Base-by-base conservation (phyloP, 2,329 filamentous ascomycete genomes). In the Aspergillus pseudoterreus region DNA sequence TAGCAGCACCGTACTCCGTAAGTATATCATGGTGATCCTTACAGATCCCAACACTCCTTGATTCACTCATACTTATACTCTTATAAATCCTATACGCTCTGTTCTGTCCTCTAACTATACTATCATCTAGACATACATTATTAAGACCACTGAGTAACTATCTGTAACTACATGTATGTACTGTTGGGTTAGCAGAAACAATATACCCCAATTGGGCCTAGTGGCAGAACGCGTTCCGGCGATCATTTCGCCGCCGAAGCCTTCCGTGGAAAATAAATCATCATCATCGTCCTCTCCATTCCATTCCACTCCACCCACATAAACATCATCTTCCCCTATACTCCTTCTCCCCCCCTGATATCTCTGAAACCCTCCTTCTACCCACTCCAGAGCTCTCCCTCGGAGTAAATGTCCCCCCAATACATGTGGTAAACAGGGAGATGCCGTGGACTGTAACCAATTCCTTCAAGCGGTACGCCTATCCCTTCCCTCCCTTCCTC, bases 371-470 rank as follows among this genome's bases (percentile, higher is more conserved):
- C n/a, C 15, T 17, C 6, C 15, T 17, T 15, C 35, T 38, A 30
- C 27, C 10, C 27, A 10, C 8, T 10, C 10, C 10, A 30, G 27
- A 30, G 10, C 27, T 30, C 6, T 11, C 6, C 27, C 27, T 11
- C 27, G 27, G 27, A 30, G 27, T 47, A 46, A 35, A 51, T 51
- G 49, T 19, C 43, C 43, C 41, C 48, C 45, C 45, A 50, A 47
- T 54, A 48, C 46, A 53, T 57, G 57, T 49, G 51, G 38, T 54
- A 59, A 47, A 57, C 55, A 66, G 64, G 67, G 71, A 72, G 64
- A 74, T 72, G 72, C 75, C 75, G 60, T 77, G 74, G 68, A 76
- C 74, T 60, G 74, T 77, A 61, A 76, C 75, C 59, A 77, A 77
- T 66, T 76, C 74, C 58, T 76, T 75, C 60, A 77, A 76, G 68